These are phyloP conservation scores for Sclerotinia minor DNA, from an alignment of 2,329 filamentous ascomycete species.

Conservation along the genomic window DNA sequence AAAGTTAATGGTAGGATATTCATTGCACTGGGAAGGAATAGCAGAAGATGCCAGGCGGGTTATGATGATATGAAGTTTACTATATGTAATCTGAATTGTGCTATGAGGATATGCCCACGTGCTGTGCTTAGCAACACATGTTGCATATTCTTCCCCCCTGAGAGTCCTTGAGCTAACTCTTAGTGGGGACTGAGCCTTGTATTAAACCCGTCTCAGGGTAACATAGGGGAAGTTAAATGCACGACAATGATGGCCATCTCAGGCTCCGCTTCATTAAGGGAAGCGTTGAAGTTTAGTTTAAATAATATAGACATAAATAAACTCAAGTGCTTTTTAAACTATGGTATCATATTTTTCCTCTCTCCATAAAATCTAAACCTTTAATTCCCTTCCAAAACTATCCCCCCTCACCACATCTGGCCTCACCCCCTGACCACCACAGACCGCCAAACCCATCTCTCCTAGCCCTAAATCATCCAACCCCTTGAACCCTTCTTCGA, in stretches of 20 bases:
- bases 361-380: constrained; percentile 22
- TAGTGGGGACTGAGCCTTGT: neutral
- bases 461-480: constrained; percentile 52
- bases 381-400: constrained; percentile 31
- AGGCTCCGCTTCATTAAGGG: neutral
- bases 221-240: neutral
- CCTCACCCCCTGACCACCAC: constrained; percentile 24
- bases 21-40: neutral
- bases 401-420: constrained; percentile 29
- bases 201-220: neutral
- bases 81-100: neutral
- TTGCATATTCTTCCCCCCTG: neutral
- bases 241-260: no score
- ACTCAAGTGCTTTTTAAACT: neutral
- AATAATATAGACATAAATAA: neutral
- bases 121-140: neutral
- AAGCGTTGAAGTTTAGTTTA: neutral
- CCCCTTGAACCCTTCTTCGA: constrained; percentile 83
- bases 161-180: neutral
- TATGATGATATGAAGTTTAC: neutral
- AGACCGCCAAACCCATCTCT: constrained; percentile 29
- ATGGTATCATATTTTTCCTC: neutral
- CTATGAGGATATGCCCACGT: neutral
- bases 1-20: neutral
- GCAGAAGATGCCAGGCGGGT: neutral